These are phyloP conservation scores for Chloranthus sessilifolius DNA, from an alignment of 164 flowering plant species.

Conservation along the genomic window DNA sequence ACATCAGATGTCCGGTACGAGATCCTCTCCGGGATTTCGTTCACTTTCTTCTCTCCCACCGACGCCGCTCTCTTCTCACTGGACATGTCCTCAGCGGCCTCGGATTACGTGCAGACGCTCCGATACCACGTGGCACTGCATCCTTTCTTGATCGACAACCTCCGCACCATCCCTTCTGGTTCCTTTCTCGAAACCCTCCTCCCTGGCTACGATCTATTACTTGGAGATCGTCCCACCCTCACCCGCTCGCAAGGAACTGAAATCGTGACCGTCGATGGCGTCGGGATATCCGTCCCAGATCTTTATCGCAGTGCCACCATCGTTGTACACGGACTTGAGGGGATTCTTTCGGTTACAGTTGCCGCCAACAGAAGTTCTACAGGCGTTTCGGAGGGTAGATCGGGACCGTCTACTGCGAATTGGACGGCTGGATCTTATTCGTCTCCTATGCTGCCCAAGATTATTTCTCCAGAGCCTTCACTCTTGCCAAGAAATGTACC, in stretches of 20 bases:
- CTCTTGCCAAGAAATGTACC: too few species aligned
- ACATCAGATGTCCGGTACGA: constrained; percentile 22
- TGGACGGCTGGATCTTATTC: too few species aligned
- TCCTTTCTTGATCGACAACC: constrained; percentile 16
- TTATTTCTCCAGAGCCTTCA: too few species aligned
- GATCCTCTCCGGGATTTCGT: constrained; percentile 13
- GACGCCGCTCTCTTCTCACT: constrained; percentile 33
- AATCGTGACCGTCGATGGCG: constrained; percentile 15
- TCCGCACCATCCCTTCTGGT: constrained; percentile 14
- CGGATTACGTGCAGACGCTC: constrained; percentile 25
- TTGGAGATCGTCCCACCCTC: not conserved
- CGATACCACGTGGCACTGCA: constrained; percentile 25
- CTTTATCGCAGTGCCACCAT: constrained; percentile 18
- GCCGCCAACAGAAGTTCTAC: too few species aligned
- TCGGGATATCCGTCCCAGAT: constrained; percentile 16
- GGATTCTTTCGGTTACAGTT: too few species aligned
- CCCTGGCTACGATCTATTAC: constrained; percentile 5
- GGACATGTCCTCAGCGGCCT: constrained; percentile 25
- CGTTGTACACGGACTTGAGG: constrained; percentile 30
- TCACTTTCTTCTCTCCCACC: constrained; percentile 34
- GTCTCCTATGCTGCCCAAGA: too few species aligned
- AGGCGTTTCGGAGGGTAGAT: too few species aligned
- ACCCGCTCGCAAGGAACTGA: not conserved
- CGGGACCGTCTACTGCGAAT: too few species aligned
- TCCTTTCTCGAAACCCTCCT: constrained; percentile 21